Percentiles rank a stretch among this genome's conserved stretches.
Evolutionary conservation across 257 asterid genomes (phyloP).

Genomic region (Solanum tacnaense): DNA sequence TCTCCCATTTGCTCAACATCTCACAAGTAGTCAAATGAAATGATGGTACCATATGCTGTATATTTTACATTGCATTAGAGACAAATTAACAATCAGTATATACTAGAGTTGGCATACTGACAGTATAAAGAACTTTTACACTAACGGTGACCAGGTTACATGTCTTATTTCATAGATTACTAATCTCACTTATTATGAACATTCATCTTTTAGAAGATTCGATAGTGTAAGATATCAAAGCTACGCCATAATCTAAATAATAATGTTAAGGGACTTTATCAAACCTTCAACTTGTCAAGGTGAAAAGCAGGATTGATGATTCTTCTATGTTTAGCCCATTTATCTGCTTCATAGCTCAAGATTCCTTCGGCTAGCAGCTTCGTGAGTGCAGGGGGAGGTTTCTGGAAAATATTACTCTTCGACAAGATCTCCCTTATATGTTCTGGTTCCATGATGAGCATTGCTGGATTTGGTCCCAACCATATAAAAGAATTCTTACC

Average conservation of each 20-base stretch:
- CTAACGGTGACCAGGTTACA: too few species aligned
- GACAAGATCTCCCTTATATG: constrained; percentile 9
- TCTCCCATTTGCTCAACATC: constrained; percentile 13
- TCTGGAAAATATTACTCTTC: constrained; percentile 3
- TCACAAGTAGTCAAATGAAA: constrained; percentile 1
- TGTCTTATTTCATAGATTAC: neutral
- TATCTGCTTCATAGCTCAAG: neutral
- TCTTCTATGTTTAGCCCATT: constrained; percentile 22
- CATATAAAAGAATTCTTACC: constrained; percentile 11
- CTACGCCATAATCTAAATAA: neutral
- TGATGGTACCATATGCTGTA: constrained; percentile 14
- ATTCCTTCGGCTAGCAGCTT: constrained; percentile 5
- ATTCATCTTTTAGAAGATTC: neutral
- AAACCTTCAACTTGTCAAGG: constrained; percentile 18
- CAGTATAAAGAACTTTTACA: neutral
- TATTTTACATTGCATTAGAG: neutral
- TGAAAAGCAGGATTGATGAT: constrained; percentile 18
- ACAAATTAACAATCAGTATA: neutral
- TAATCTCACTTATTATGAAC: neutral
- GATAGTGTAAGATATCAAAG: neutral
- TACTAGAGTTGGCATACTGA: neutral
- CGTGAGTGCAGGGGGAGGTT: neutral
- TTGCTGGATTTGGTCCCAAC: constrained; percentile 15
- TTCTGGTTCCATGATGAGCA: constrained; percentile 14
- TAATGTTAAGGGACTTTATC: neutral